phyloP scores from a whole-genome alignment of 2,329 filamentous ascomycete species.

The Westerdykella aurantiaca region DNA sequence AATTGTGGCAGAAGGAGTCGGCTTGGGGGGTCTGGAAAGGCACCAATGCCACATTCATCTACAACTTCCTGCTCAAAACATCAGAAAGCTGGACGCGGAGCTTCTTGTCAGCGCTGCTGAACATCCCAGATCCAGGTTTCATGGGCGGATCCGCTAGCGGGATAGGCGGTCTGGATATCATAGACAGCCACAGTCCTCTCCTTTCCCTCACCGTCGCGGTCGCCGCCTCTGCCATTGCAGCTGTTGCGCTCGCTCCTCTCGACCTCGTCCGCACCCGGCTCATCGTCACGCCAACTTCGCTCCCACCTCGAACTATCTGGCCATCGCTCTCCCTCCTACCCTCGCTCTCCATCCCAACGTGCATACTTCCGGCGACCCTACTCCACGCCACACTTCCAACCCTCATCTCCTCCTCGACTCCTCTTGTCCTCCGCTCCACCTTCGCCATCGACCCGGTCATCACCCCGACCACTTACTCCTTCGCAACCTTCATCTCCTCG shows the following conservation, averaged over 20 bases:
- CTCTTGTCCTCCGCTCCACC: conserved; percentile 78
- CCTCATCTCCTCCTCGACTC: conserved; percentile 73
- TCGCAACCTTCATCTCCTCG: conserved; percentile 76
- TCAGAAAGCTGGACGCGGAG: conserved; percentile 90
- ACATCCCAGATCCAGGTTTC: conserved; percentile 74
- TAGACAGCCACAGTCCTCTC: conserved; percentile 77
- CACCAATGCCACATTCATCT: conserved; percentile 87
- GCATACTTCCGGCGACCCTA: conserved; percentile 75
- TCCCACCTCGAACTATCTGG: conserved; percentile 70
- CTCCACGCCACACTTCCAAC: conserved; percentile 81
- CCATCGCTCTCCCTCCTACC: conserved; percentile 72
- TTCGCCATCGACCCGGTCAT: conserved; percentile 76
- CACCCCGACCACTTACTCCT: conserved; percentile 73
- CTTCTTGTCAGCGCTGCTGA: conserved; percentile 82
- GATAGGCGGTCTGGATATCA: conserved; percentile 66
- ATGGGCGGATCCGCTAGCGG: conserved; percentile 39
- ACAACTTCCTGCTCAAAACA: conserved; percentile 77
- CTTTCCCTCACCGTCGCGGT: conserved; percentile 70
- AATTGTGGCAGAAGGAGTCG: conserved; percentile 84
- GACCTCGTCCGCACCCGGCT: conserved; percentile 84
- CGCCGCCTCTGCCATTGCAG: conserved; percentile 62
- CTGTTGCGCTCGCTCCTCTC: conserved; percentile 75
- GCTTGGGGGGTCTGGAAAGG: conserved; percentile 92
- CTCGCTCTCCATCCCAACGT: conserved; percentile 59
- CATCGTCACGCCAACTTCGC: conserved; percentile 74